phyloP scores from a whole-genome alignment of 2,329 filamentous ascomycete species.

The Biscogniauxia sp. region DNA sequence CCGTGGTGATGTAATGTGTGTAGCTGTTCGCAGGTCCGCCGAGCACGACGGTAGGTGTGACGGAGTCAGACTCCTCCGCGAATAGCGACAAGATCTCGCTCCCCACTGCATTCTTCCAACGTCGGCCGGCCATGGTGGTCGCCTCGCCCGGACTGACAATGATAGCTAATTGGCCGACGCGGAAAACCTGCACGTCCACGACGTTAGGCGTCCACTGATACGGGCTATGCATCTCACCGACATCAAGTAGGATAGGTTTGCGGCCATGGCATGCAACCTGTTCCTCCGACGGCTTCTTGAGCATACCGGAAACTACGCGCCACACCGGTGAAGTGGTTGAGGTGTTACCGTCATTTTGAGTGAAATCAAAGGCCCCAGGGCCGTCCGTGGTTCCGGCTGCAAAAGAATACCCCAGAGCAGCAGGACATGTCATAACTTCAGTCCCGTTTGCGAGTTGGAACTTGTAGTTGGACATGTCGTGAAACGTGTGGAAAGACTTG shows the following conservation, averaged over 20 bases:
- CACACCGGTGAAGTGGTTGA: slow-evolving; percentile 69
- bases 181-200: slow-evolving; percentile 81
- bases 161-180: slow-evolving; percentile 80
- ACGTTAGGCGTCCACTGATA: slow-evolving; percentile 91
- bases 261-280: slow-evolving; percentile 75
- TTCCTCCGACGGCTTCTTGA: slow-evolving; percentile 67
- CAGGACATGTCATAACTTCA: slow-evolving; percentile 72
- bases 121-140: slow-evolving; percentile 86
- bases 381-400: slow-evolving; percentile 91
- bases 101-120: slow-evolving; percentile 74
- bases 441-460: slow-evolving; percentile 74
- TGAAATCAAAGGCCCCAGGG: slow-evolving; percentile 89
- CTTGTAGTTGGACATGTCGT: slow-evolving; percentile 73
- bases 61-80: slow-evolving; percentile 41
- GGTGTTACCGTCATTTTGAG: slow-evolving; percentile 76
- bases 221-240: slow-evolving; percentile 73
- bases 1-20: slow-evolving; percentile 76
- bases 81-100: slow-evolving; percentile 47
- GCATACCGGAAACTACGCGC: slow-evolving; percentile 68
- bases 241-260: slow-evolving; percentile 85
- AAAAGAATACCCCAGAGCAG: slow-evolving; percentile 87
- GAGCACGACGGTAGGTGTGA: slow-evolving; percentile 69
- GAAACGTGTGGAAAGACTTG: slow-evolving; percentile 80
- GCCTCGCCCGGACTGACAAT: slow-evolving; percentile 85
- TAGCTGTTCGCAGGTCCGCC: slow-evolving; percentile 91